phyloP scores from a whole-genome alignment of 441 rosid genomes.

The Eruca vesicaria region DNA sequence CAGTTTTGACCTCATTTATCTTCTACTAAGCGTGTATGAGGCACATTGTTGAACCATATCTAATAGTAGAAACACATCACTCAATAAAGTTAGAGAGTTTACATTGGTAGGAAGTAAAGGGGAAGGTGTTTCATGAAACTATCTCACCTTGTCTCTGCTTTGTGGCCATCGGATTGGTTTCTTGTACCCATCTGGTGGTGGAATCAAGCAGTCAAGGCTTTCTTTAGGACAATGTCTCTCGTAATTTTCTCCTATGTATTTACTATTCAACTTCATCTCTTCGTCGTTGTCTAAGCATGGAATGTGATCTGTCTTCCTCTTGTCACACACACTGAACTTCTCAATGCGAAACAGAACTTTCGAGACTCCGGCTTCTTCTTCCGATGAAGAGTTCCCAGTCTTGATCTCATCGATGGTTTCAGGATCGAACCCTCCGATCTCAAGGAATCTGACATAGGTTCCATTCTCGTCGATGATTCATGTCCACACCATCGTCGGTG shows the following conservation, averaged over 20 bases:
- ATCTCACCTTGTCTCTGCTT: constrained; percentile 52
- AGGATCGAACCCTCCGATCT: constrained; percentile 48
- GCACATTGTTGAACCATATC: constrained; percentile 64
- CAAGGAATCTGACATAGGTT: constrained; percentile 49
- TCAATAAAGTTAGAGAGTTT: not conserved
- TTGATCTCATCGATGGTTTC: constrained; percentile 38
- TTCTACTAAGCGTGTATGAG: constrained; percentile 50
- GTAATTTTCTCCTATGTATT: constrained; percentile 42
- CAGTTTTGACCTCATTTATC: constrained; percentile 63
- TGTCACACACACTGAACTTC: constrained; percentile 33
- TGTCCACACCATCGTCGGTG: constrained; percentile 38
- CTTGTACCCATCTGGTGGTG: constrained; percentile 44
- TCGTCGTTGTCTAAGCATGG: constrained; percentile 47
- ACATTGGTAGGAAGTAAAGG: not conserved
- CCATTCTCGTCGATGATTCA: constrained; percentile 61
- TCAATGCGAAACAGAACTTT: constrained; percentile 23
- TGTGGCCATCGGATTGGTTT: constrained; percentile 52
- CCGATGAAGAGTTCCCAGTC: constrained; percentile 19
- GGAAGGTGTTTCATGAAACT: not conserved
- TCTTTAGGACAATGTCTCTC: constrained; percentile 60
- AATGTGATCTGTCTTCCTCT: constrained; percentile 42
- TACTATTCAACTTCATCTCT: constrained; percentile 39
- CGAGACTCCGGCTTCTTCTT: not conserved
- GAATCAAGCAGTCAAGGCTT: constrained; percentile 51
- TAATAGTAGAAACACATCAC: constrained; percentile 19